Evolutionary conservation across 352 stramenopile genomes (phyloP).

Genomic region (Thalassiosira delicatula): DNA sequence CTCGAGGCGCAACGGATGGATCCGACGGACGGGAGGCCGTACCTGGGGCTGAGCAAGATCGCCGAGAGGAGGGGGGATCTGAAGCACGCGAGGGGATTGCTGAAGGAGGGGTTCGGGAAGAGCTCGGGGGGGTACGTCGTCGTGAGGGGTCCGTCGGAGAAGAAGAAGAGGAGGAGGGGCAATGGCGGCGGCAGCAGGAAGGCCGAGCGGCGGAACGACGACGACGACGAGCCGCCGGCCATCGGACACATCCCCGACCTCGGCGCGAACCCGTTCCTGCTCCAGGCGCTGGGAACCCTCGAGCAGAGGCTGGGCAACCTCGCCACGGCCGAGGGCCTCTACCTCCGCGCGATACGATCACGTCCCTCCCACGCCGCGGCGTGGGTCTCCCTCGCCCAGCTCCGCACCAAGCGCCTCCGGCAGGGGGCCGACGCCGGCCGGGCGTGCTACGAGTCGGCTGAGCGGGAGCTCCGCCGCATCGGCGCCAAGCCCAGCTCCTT

Average conservation of each 20-base stretch:
- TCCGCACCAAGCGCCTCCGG: constrained; percentile 79
- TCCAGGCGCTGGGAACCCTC: constrained; percentile 79
- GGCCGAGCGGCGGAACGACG: not conserved
- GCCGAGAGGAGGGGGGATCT: constrained; percentile 77
- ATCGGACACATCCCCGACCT: constrained; percentile 66
- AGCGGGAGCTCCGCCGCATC: constrained; percentile 73
- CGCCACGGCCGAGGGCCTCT: constrained; percentile 75
- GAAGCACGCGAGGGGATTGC: constrained; percentile 63
- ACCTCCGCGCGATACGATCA: constrained; percentile 72
- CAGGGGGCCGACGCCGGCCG: constrained; percentile 68
- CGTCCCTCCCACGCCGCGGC: constrained; percentile 79
- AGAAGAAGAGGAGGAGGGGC: constrained; percentile 9
- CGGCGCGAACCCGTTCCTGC: constrained; percentile 80
- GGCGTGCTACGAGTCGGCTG: constrained; percentile 78
- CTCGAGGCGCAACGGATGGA: constrained; percentile 70
- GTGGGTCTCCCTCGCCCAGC: constrained; percentile 81
- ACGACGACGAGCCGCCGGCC: constrained; percentile 30
- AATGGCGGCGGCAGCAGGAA: not conserved
- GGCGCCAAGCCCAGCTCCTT: constrained; percentile 68
- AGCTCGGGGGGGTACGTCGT: constrained; percentile 42
- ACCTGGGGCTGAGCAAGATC: constrained; percentile 79
- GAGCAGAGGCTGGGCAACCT: constrained; percentile 82
- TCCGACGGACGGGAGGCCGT: constrained; percentile 78
- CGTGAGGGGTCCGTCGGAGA: constrained; percentile 29
- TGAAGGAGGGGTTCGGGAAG: constrained; percentile 72